phyloP scores from a whole-genome alignment of 2,329 filamentous ascomycete species.

The Exophiala sideris region DNA sequence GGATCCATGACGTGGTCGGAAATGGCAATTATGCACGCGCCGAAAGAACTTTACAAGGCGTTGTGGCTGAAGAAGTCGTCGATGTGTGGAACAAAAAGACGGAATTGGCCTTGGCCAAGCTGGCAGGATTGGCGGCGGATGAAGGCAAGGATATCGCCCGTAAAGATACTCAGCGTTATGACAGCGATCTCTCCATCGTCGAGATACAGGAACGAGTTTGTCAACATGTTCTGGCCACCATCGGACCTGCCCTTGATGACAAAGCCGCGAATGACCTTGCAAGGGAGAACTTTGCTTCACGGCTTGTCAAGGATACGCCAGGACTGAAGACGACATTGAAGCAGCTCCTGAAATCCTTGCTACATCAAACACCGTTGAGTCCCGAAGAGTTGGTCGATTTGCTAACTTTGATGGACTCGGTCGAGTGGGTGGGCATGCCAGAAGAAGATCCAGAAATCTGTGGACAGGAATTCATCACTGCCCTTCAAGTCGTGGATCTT shows the following conservation, averaged over 20 bases:
- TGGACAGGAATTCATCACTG: conserved; percentile 68
- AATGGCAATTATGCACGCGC: conserved; percentile 74
- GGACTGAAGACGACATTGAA: conserved; percentile 70
- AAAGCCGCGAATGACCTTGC: conserved; percentile 71
- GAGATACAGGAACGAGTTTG: conserved; percentile 77
- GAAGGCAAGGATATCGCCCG: conserved; percentile 50
- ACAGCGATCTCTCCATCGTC: conserved; percentile 48
- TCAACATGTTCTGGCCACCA: conserved; percentile 63
- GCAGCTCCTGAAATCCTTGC: conserved; percentile 64
- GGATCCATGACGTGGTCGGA: conserved; percentile 87
- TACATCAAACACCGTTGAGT: conserved; percentile 67
- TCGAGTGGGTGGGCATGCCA: conserved; percentile 38
- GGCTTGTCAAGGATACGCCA: conserved; percentile 55
- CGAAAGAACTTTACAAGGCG: conserved; percentile 64
- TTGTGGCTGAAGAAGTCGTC: conserved; percentile 69
- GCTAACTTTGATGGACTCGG: conserved; percentile 72
- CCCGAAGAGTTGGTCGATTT: conserved; percentile 56
- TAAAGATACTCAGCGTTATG: conserved; percentile 13
- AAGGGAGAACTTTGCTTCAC: conserved; percentile 62
- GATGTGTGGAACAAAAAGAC: conserved; percentile 92
- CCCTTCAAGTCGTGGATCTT: conserved; percentile 59
- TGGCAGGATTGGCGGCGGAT: conserved; percentile 67
- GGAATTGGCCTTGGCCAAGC: conserved; percentile 82
- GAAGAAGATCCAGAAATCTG: conserved; percentile 47
- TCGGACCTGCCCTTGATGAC: conserved; percentile 72